These are phyloP conservation scores for Fragaria vesca DNA, from an alignment of 306 rosid species.

Conservation along the genomic window DNA sequence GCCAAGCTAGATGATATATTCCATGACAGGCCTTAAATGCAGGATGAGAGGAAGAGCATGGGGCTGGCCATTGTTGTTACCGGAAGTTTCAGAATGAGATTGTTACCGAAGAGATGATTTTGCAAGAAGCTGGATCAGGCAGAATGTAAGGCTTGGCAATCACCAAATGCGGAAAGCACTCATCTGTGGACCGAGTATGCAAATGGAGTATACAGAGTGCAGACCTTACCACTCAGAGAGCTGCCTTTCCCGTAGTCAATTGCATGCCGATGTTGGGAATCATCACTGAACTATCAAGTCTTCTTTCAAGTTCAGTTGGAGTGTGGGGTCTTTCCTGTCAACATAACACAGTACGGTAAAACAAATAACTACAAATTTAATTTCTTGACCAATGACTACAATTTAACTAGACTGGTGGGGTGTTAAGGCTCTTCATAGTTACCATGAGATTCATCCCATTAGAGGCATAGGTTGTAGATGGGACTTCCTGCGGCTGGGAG, in stretches of 20 bases:
- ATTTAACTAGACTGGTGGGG: not conserved
- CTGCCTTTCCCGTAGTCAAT: constrained; percentile 37
- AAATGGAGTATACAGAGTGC: not conserved
- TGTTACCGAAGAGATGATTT: constrained; percentile 35
- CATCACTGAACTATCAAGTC: constrained; percentile 37
- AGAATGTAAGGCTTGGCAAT: constrained; percentile 26
- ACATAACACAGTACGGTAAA: constrained; percentile 18
- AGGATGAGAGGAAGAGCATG: constrained; percentile 35
- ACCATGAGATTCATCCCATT: constrained; percentile 44
- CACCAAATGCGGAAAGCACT: constrained; percentile 7
- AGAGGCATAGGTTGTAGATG: constrained; percentile 33
- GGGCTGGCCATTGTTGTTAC: constrained; percentile 39
- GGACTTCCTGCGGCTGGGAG: constrained; percentile 46
- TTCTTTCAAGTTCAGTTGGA: constrained; percentile 52
- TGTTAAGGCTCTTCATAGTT: constrained; percentile 24
- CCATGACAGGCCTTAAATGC: constrained; percentile 35
- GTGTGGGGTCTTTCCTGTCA: constrained; percentile 56
- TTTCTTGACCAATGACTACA: not conserved
- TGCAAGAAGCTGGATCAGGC: constrained; percentile 33
- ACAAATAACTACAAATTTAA: constrained; percentile 2
- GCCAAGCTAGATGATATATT: constrained; percentile 29
- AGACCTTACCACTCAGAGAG: constrained; percentile 44
- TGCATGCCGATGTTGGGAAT: constrained; percentile 31
- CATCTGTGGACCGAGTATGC: constrained; percentile 19
- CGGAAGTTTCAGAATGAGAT: constrained; percentile 32